Evolutionary conservation across 1,284 basidiomycete genomes (phyloP), one percentile per base, ranked within the genome.

Genomic region (Leccinum pachyderme): DNA sequence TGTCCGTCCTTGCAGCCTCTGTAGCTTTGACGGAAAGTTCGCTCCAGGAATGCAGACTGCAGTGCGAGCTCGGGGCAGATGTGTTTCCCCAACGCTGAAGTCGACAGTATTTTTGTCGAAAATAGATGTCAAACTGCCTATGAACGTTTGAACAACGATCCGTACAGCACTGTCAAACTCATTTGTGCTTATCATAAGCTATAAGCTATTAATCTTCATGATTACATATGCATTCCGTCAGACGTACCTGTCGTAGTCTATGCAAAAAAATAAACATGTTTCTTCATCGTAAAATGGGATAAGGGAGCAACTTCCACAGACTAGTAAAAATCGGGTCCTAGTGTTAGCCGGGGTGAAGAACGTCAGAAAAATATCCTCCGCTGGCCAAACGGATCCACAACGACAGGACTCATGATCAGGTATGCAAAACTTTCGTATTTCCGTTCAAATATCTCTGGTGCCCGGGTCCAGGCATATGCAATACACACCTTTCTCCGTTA

Each of bases 121-220:
- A 41, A 46, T 15, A 13, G 46, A 25, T 13, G 27, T 28, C 41
- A 45, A 48, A 37, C 35, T 7, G 47, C 24, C 7, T 7, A n/a
- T 9, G 47, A 4, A 29, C 9, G 25, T 7, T 15, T 9, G 47
- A 4, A 29, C 9, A 27, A 31, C 18, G 18, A 28, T 43, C 29
- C 61, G 37, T 46, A 67, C 68, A 47, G 65, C 37, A 32, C 59
- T 51, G 37, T 63, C 53, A 58, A 67, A 69, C 52, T 69, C 64
- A 51, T 28, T 64, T 52, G 33, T 48, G 25, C 66, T 67, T 41
- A 49, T 49, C 47, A 11, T 49, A 28, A 37, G 47, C 18, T 18
- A 39, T 66, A 6, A 51, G 57, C 12, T 1, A 57, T 44, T 28
- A 47, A 45, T 47, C 31, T 11, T 7, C n/a, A 32, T 46, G 5